A percentile compares a stretch with the other conserved stretches of the same genome.
Evolutionary conservation across 345 rosid species (phyloP).

Genomic region (Eutrema japonicum): DNA sequence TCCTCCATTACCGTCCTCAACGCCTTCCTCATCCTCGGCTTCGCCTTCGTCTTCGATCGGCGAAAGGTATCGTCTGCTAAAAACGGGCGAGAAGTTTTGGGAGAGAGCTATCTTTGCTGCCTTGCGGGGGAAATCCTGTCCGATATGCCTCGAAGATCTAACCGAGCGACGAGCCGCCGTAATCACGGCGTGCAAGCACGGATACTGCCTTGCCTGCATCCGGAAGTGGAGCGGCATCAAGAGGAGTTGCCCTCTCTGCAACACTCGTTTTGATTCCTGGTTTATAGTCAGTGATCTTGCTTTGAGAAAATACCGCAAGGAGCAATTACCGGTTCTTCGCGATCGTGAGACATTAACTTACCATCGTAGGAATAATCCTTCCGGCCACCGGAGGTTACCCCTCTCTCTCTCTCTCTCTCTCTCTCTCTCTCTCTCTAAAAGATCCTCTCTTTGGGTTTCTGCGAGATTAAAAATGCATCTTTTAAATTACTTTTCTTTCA

Average conservation of each 20-base stretch:
- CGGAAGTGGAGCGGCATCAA: constrained; percentile 65
- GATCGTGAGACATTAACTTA: constrained; percentile 26
- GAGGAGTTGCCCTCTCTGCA: constrained; percentile 79
- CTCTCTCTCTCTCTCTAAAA: constrained; percentile 9
- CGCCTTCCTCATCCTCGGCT: not conserved
- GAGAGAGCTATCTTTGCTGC: constrained; percentile 48
- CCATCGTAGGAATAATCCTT: not conserved
- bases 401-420: constrained; percentile 4
- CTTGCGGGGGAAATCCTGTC: constrained; percentile 55
- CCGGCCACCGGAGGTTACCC: constrained; percentile 50
- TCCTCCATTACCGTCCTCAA: constrained; percentile 11
- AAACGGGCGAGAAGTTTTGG: not conserved
- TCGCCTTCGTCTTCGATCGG: not conserved
- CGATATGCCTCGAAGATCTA: constrained; percentile 60
- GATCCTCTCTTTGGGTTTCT: not conserved
- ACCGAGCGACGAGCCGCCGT: constrained; percentile 54
- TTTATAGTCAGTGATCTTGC: constrained; percentile 48
- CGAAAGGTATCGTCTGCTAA: not conserved
- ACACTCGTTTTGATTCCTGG: constrained; percentile 63
- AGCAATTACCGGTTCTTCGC: constrained; percentile 45
- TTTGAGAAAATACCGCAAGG: constrained; percentile 44
- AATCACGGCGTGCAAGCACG: constrained; percentile 59
- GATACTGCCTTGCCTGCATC: constrained; percentile 63
- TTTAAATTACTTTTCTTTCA: not conserved
- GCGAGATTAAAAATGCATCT: not conserved